These are phyloP conservation scores for Sisymbrium altissimum DNA, from an alignment of 345 rosid genomes.

Conservation along the genomic window DNA sequence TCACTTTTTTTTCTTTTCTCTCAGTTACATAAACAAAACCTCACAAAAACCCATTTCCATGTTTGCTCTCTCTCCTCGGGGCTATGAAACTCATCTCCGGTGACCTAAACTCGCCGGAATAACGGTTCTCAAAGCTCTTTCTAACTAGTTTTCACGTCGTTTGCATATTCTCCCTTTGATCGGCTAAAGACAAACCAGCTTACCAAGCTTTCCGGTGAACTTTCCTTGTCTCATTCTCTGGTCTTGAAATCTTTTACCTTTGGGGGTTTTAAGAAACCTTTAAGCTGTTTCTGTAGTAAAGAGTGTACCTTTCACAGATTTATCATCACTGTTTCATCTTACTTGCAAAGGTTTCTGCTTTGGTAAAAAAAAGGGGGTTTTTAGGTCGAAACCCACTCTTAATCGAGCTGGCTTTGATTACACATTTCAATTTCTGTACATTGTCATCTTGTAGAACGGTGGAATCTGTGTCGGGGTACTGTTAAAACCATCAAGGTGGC, in stretches of 20 bases:
- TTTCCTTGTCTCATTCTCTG: background rate
- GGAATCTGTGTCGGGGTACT: background rate
- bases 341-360: background rate
- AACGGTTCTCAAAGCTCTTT: background rate
- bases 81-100: background rate
- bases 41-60: background rate
- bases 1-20: background rate
- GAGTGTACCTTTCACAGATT: background rate
- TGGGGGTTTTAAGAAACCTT: background rate
- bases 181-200: background rate
- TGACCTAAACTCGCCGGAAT: slow-evolving; percentile 16
- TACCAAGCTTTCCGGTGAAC: background rate
- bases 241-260: background rate
- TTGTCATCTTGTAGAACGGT: background rate
- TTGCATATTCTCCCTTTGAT: background rate
- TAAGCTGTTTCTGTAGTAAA: background rate
- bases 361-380: background rate
- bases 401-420: background rate
- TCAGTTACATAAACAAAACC: background rate
- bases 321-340: background rate
- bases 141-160: background rate
- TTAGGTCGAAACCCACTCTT: background rate
- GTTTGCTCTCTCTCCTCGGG: background rate
- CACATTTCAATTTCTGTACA: background rate
- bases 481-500: too few species aligned